Percentiles rank a stretch among this genome's conserved stretches.
Conservation (phyloP, 176 grass and related monocot species). For the Ensete glaucum region DNA sequence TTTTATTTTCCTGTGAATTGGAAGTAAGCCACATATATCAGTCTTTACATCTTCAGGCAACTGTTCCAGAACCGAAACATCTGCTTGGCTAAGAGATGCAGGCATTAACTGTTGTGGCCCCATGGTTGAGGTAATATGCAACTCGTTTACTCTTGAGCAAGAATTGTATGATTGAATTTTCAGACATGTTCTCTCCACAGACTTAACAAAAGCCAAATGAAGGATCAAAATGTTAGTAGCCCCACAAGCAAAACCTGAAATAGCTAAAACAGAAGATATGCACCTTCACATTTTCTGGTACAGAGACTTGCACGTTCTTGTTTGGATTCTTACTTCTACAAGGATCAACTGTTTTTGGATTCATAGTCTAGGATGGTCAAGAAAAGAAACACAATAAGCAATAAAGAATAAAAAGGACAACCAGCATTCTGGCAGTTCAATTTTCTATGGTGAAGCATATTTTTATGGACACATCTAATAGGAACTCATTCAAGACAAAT, state of each 20-base stretch:
- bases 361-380: neutral
- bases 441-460: neutral
- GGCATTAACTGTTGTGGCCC: constrained; percentile 40
- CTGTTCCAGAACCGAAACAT: constrained; percentile 52
- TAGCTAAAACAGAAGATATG: constrained; percentile 3
- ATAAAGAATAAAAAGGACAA: neutral
- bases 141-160: constrained; percentile 40
- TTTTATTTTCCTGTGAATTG: constrained; percentile 45
- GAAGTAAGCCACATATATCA: constrained; percentile 46
- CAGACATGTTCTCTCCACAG: constrained; percentile 14
- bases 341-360: neutral
- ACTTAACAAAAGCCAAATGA: constrained; percentile 21
- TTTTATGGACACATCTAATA: too few relatives aligned
- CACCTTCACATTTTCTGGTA: neutral
- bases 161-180: constrained; percentile 37
- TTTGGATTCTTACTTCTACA: neutral
- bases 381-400: neutral
- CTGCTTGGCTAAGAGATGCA: constrained; percentile 61
- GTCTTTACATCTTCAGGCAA: constrained; percentile 62
- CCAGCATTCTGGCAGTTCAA: neutral
- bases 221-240: constrained; percentile 11
- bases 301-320: neutral
- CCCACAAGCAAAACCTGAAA: constrained; percentile 12
- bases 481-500: neutral
- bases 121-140: constrained; percentile 7